A percentile compares a stretch with the other conserved stretches of the same genome.
Conservation (phyloP, 75 land plant genomes). For the Pinus taeda region DNA sequence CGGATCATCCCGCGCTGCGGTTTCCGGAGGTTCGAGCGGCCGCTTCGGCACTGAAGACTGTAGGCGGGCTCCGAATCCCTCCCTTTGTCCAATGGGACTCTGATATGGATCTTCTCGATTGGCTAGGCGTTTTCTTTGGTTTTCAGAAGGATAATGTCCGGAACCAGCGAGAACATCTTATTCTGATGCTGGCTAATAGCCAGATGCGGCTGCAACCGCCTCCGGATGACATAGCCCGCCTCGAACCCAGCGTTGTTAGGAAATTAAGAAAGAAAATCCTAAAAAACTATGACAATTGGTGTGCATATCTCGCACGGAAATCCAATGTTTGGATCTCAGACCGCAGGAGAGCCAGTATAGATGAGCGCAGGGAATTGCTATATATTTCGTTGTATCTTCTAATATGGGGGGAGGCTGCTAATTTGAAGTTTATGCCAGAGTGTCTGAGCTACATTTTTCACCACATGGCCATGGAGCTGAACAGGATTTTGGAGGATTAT, state of each 20-base stretch:
- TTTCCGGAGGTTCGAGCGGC: slow-evolving; percentile 94
- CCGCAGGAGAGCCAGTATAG: slow-evolving; percentile 6
- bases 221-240: slow-evolving; percentile 61
- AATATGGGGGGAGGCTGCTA: slow-evolving; percentile 94
- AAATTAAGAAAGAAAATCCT: slow-evolving; percentile 61
- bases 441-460: slow-evolving; percentile 84
- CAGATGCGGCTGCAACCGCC: slow-evolving; percentile 89
- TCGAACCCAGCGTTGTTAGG: slow-evolving; percentile 55
- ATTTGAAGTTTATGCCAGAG: slow-evolving; percentile 79
- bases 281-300: slow-evolving; percentile 75
- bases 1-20: slow-evolving; percentile 77
- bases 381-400: slow-evolving; percentile 78
- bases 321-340: slow-evolving; percentile 37
- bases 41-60: slow-evolving; percentile 57
- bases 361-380: slow-evolving; percentile 60
- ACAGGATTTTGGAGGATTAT: slow-evolving; percentile 57
- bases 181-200: slow-evolving; percentile 85
- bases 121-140: slow-evolving; percentile 85
- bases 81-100: slow-evolving; percentile 39
- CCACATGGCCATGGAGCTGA: slow-evolving; percentile 77
- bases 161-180: slow-evolving; percentile 95
- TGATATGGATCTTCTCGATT: slow-evolving; percentile 81
- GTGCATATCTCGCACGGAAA: slow-evolving; percentile 47
- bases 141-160: slow-evolving; percentile 79
- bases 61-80: slow-evolving; percentile 68